Evolutionary conservation across 345 rosid genomes (phyloP).

Genomic region (Salix exigua): DNA sequence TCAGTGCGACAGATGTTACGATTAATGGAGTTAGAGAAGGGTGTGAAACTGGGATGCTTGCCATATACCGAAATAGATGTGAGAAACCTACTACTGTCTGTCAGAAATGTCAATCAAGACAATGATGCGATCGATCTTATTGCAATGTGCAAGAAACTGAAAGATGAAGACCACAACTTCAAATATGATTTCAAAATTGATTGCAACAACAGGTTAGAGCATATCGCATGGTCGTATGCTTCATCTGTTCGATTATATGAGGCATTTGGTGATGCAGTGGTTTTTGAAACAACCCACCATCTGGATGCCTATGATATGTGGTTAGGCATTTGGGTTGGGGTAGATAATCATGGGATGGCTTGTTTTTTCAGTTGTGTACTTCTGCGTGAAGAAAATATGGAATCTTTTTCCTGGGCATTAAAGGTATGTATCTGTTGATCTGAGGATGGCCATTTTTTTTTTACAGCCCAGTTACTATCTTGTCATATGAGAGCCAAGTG

Average conservation of each 20-base stretch:
- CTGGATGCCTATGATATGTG: slow-evolving; percentile 37
- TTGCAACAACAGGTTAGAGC: slow-evolving; percentile 37
- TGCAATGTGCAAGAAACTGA: slow-evolving; percentile 36
- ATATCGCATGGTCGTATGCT: slow-evolving; percentile 42
- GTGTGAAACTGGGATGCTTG: slow-evolving; percentile 26
- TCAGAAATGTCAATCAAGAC: slow-evolving; percentile 17
- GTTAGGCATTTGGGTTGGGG: slow-evolving; percentile 42
- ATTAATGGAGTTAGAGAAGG: slow-evolving; percentile 25
- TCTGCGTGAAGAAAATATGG: slow-evolving; percentile 35
- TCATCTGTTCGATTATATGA: slow-evolving; percentile 31
- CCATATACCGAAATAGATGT: slow-evolving; percentile 26
- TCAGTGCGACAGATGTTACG: slow-evolving; percentile 22
- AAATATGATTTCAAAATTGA: slow-evolving; percentile 39
- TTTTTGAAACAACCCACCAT: slow-evolving; percentile 38
- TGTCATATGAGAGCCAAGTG: neutral
- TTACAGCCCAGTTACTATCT: neutral
- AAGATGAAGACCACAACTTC: slow-evolving; percentile 37
- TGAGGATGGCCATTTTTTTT: neutral
- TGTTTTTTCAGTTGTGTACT: slow-evolving; percentile 39
- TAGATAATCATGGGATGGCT: slow-evolving; percentile 38
- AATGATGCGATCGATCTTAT: slow-evolving; percentile 39
- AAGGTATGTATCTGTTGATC: slow-evolving; percentile 21
- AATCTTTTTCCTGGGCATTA: slow-evolving; percentile 42
- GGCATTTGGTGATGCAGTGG: slow-evolving; percentile 37
- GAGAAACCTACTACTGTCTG: slow-evolving; percentile 21